Percentiles rank a stretch among this genome's conserved stretches.
Evolutionary conservation across 2,329 filamentous ascomycete species (phyloP).

Genomic region (Hypoxylon sp.): DNA sequence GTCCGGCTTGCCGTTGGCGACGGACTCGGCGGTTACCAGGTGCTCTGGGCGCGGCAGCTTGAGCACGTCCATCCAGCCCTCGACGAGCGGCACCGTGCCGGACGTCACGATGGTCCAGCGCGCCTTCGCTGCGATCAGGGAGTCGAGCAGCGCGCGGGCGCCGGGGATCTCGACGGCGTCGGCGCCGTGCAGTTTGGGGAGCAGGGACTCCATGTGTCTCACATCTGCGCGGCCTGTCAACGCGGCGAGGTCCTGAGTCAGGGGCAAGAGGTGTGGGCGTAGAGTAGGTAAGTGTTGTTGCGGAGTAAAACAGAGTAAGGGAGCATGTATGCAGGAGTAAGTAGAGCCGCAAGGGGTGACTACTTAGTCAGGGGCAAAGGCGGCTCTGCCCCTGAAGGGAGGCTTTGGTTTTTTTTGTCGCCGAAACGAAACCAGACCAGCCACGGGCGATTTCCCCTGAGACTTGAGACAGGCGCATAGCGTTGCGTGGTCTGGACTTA

Average conservation of each 20-base stretch:
- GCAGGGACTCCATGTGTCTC: constrained; percentile 78
- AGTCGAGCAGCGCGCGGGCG: constrained; percentile 75
- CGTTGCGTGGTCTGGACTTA: constrained; percentile 61
- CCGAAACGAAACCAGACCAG: neutral
- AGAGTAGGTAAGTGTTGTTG: constrained; percentile 1
- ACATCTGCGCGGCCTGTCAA: constrained; percentile 70
- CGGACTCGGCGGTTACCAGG: constrained; percentile 81
- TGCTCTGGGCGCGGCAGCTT: constrained; percentile 73
- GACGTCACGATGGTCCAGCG: constrained; percentile 92
- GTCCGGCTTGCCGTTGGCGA: constrained; percentile 81
- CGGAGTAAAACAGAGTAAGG: constrained; percentile 25
- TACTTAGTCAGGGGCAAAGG: constrained; percentile 16
- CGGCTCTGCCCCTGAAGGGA: neutral
- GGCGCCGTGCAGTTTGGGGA: constrained; percentile 80
- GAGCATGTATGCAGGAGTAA: constrained; percentile 1
- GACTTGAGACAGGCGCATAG: constrained; percentile 8
- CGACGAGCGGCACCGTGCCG: constrained; percentile 75
- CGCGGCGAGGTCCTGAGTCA: neutral
- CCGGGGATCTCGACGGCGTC: constrained; percentile 90
- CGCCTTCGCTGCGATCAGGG: constrained; percentile 70
- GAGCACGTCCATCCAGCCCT: constrained; percentile 78
- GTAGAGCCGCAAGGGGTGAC: constrained; percentile 28
- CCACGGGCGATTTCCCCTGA: neutral
- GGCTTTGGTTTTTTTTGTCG: neutral
- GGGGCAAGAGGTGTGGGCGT: constrained; percentile 1